phyloP scores from a whole-genome alignment of 352 stramenopile genomes.

The Phytopythium boreale region DNA sequence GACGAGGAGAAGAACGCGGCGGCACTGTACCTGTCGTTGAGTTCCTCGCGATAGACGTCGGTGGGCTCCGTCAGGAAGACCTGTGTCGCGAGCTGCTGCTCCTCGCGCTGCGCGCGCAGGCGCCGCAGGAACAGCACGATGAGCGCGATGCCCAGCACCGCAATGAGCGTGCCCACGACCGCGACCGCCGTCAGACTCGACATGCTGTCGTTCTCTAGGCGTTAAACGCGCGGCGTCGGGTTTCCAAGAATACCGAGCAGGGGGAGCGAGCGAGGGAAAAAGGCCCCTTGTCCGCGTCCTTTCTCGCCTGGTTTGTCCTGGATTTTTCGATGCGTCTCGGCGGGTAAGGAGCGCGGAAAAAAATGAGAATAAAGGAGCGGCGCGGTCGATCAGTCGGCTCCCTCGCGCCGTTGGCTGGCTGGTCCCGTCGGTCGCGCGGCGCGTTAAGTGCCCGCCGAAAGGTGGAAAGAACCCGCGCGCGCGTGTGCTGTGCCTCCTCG shows the following conservation, averaged over 20 bases:
- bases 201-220: conserved; percentile 11
- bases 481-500: not conserved
- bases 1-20: too few relatives aligned
- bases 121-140: conserved; percentile 44
- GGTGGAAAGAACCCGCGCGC: not conserved
- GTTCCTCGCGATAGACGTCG: conserved; percentile 77
- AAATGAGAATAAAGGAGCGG: not conserved
- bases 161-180: conserved; percentile 40
- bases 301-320: not conserved
- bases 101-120: conserved; percentile 31
- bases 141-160: conserved; percentile 35
- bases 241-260: too few relatives aligned
- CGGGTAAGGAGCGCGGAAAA: not conserved
- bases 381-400: not conserved
- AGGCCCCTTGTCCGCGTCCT: not conserved
- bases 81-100: conserved; percentile 30
- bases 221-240: not conserved
- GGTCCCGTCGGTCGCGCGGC: not conserved
- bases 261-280: too few relatives aligned
- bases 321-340: not conserved
- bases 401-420: not conserved
- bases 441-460: not conserved
- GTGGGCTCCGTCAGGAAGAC: conserved; percentile 54
- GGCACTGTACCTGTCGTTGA: conserved; percentile 55
- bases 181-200: conserved; percentile 35